Base-by-base conservation (phyloP, 2,329 filamentous ascomycete species). In the Trichophyton equinum region DNA sequence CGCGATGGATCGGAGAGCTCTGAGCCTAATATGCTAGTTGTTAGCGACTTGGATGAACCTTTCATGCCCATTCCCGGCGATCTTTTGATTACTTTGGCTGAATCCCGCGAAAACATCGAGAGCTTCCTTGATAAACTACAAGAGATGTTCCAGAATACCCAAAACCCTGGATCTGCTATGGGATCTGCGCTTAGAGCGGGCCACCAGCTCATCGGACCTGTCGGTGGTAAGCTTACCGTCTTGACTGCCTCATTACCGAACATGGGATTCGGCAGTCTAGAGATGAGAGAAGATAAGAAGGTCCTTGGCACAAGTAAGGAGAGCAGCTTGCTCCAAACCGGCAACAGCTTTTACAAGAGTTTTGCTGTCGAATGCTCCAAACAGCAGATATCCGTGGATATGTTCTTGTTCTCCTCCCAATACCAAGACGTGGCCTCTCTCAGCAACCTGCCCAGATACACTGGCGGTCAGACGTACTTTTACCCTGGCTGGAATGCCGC, bases 341-440 rank as follows among this genome's bases (percentile, higher is more conserved):
- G 85, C 46, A 96, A 91, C 77, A 91, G 89, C 70, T 99, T 97
- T 76, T 99, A 97, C 82, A 99, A 99, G 81, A 95, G 89, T 69
- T 99, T 99, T 70, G 94, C 94, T 0, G 94, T 99, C 2, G 94
- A 99, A 73, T 99, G 94, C 75, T 96, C 91, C 42, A 99, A 99
- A 79, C 95, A 95, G 67, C 94, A 99, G 75, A 94, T 99, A 30
- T 97, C 91, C 0, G 91, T 99, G 67, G 91, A 96, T 73, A 96
- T 96, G 91, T 96, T 96, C 79, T 79, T 96, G 58, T 96, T 96
- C 77, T 94, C 89, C 3, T 91, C 90, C 15, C 89, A 94, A 72
- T 96, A 99, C 74, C 94, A 97, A 75, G 94, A 99, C 72, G 94
- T 99, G 58, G 94, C 94, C 4, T 96, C 91, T 36, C 80, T 99